Percentiles rank a stretch among this genome's conserved stretches.
Evolutionary conservation across 1,284 basidiomycete species (phyloP).

Genomic region (Meira nashicola): DNA sequence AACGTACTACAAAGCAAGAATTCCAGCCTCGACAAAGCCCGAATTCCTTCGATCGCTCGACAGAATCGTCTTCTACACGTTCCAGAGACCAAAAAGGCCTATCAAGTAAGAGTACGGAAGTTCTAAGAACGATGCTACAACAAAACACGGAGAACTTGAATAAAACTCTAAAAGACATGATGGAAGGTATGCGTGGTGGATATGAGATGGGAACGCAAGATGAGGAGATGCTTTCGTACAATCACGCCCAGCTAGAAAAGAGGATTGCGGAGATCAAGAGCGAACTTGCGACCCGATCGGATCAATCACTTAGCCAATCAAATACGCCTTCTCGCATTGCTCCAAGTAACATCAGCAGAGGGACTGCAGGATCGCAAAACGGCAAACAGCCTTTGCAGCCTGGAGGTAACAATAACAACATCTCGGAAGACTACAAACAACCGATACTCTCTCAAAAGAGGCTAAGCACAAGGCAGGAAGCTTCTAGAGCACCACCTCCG

Average conservation of each 20-base stretch:
- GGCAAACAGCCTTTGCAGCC: background rate
- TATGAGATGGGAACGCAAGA: background rate
- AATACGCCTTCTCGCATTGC: too few species aligned
- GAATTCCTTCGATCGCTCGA: too few species aligned
- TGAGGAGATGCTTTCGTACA: background rate
- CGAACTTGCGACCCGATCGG: background rate
- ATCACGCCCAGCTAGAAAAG: background rate
- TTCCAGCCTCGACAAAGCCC: too few species aligned
- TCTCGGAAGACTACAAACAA: too few species aligned
- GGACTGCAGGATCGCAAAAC: background rate
- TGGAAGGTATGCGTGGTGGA: conserved; percentile 1
- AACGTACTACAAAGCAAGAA: too few species aligned
- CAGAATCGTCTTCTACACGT: too few species aligned
- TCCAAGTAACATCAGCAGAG: background rate
- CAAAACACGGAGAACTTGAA: background rate
- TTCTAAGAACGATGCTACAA: background rate
- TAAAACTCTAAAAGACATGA: background rate
- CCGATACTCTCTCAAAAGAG: too few species aligned
- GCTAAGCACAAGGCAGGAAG: too few species aligned
- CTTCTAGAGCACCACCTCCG: too few species aligned
- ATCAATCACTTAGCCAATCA: background rate
- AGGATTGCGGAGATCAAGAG: background rate
- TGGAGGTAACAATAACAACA: too few species aligned
- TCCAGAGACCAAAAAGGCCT: too few species aligned
- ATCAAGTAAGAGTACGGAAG: background rate